Conservation (phyloP, 371 early-diverging fungal species). For the Umbelopsis sp. region DNA sequence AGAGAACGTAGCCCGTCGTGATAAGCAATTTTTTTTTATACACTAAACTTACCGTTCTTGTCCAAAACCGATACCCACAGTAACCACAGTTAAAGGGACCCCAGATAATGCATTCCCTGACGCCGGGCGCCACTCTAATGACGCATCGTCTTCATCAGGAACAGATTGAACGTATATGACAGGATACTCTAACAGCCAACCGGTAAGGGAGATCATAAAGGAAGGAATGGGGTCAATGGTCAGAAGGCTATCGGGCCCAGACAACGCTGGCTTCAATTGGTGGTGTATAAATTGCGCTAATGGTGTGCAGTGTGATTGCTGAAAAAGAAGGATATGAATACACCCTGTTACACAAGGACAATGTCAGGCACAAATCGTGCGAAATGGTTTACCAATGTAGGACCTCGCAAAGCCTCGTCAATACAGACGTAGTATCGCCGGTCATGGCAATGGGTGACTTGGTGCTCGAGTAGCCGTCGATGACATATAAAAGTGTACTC, state of each 20-base stretch:
- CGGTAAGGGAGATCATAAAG: slow-evolving; percentile 51
- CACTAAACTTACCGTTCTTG: slow-evolving; percentile 8
- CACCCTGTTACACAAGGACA: not conserved
- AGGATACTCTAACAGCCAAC: slow-evolving; percentile 54
- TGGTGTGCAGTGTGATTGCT: slow-evolving; percentile 25
- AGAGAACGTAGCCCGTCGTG: not conserved
- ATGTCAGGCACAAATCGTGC: not conserved
- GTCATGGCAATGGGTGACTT: slow-evolving; percentile 20
- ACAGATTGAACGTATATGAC: slow-evolving; percentile 35
- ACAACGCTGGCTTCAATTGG: slow-evolving; percentile 23
- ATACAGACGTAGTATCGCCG: not conserved
- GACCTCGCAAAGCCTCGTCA: slow-evolving; percentile 2
- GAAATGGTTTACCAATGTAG: slow-evolving; percentile 7
- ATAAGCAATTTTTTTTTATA: too few species aligned
- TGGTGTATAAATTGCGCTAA: slow-evolving; percentile 29
- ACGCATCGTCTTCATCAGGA: slow-evolving; percentile 30
- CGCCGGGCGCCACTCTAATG: slow-evolving; percentile 42
- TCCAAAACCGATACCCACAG: slow-evolving; percentile 24
- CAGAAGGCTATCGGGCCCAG: slow-evolving; percentile 2
- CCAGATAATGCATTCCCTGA: slow-evolving; percentile 41
- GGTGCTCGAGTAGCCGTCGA: slow-evolving; percentile 27
- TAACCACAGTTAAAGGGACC: slow-evolving; percentile 27
- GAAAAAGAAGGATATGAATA: not conserved
- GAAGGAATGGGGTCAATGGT: slow-evolving; percentile 30
- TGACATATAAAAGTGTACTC: slow-evolving; percentile 49